phyloP scores from a whole-genome alignment of 2,329 filamentous ascomycete genomes.

The Aspergillus neotritici region DNA sequence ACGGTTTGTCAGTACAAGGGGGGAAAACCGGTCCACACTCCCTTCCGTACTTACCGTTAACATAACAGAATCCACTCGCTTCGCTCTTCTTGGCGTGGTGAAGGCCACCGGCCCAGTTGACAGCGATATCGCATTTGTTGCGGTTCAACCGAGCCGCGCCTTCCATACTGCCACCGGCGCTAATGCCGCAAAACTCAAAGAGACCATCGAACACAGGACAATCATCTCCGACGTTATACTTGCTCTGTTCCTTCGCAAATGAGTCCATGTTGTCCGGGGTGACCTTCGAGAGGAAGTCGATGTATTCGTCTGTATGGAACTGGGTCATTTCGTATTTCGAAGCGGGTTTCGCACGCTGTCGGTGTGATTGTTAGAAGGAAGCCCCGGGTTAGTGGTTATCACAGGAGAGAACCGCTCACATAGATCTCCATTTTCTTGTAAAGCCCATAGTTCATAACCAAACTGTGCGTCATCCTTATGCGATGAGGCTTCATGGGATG shows the following conservation, averaged over 20 bases:
- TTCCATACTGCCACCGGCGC: constrained; percentile 65
- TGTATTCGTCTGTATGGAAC: constrained; percentile 68
- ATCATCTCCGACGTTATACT: constrained; percentile 62
- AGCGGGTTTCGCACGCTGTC: constrained; percentile 70
- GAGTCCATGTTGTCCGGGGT: constrained; percentile 98
- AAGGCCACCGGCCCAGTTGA: constrained; percentile 90
- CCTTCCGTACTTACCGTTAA: constrained; percentile 60
- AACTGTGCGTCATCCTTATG: constrained; percentile 60
- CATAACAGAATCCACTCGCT: constrained; percentile 95
- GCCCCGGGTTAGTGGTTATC: neutral
- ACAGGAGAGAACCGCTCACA: constrained; percentile 37
- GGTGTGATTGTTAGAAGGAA: constrained; percentile 15
- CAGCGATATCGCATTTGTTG: constrained; percentile 62
- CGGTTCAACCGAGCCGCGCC: constrained; percentile 63
- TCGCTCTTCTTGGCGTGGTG: constrained; percentile 95
- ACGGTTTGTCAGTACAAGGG: constrained; percentile 10
- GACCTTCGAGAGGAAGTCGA: constrained; percentile 73
- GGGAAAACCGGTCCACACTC: neutral
- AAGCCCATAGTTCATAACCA: constrained; percentile 68
- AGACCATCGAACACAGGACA: constrained; percentile 64
- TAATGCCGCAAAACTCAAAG: constrained; percentile 66
- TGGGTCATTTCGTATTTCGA: constrained; percentile 68
- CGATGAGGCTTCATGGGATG: constrained; percentile 64
- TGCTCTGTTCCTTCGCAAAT: constrained; percentile 84
- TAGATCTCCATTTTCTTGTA: constrained; percentile 71